A percentile compares a stretch with the other conserved stretches of the same genome.
Evolutionary conservation across 2,329 filamentous ascomycete genomes (phyloP).

Genomic region (Pseudonectria buxi): DNA sequence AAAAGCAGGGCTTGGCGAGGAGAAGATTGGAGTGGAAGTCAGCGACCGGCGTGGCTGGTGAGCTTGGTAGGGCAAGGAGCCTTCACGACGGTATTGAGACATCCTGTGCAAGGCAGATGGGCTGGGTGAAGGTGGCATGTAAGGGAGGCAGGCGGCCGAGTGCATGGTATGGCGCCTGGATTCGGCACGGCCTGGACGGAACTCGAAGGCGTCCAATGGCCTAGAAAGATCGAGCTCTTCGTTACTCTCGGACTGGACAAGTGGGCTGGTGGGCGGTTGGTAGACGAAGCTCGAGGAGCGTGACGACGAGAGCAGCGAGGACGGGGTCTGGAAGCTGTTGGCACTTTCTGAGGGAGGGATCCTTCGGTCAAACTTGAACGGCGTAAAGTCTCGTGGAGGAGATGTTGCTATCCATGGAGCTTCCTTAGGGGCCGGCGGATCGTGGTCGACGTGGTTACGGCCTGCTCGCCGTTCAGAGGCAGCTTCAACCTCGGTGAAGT

Average conservation of each 20-base stretch:
- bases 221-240: slow-evolving; percentile 59
- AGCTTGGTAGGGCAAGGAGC: slow-evolving; percentile 61
- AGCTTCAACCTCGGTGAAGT: slow-evolving; percentile 47
- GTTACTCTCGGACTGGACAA: slow-evolving; percentile 83
- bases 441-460: slow-evolving; percentile 7
- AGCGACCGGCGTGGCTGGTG: slow-evolving; percentile 74
- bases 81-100: slow-evolving; percentile 48
- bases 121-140: slow-evolving; percentile 33
- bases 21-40: slow-evolving; percentile 47
- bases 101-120: slow-evolving; percentile 19
- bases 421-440: slow-evolving; percentile 14
- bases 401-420: slow-evolving; percentile 48
- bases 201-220: slow-evolving; percentile 44
- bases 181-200: slow-evolving; percentile 32
- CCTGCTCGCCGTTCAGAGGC: slow-evolving; percentile 8
- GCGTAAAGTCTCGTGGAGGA: slow-evolving; percentile 45
- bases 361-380: slow-evolving; percentile 37
- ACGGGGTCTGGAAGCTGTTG: slow-evolving; percentile 36
- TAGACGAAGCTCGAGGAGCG: slow-evolving; percentile 75
- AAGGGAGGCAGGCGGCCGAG: slow-evolving; percentile 46
- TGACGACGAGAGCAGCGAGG: slow-evolving; percentile 63
- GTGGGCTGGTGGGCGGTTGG: slow-evolving; percentile 82
- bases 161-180: slow-evolving; percentile 66
- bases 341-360: slow-evolving; percentile 24
- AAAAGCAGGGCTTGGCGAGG: slow-evolving; percentile 45